Evolutionary conservation across 2,329 filamentous ascomycete genomes (phyloP), one percentile per base, ranked within the genome.

Genomic region (Tolypocladium endophyticum): DNA sequence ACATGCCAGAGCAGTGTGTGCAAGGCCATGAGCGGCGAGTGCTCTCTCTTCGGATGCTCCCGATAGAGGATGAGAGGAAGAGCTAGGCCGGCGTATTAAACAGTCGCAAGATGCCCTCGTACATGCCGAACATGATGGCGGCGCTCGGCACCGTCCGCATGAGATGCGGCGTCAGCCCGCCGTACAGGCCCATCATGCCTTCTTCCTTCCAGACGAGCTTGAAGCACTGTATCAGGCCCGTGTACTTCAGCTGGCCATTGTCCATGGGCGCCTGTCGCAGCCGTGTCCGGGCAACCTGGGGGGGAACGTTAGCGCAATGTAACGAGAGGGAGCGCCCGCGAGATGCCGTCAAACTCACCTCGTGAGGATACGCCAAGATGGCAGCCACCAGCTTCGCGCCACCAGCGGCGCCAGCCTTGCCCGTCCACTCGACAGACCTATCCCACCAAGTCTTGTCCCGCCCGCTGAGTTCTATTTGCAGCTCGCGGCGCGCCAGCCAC

Each of bases 51-150:
- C 28, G 5, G 9, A 23, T n/a, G 9, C 28, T 23, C 50, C 50
- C 30, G 2, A 3, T 0, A n/a, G 4, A 16, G 20, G 11, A 28
- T 25, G 50, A 35, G 30, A 16, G 28, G 47, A 33, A 18, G 20
- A 33, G 20, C 30, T 68, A 75, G 8, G 72, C 71, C 18, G 71
- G 69, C 9, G 73, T 74, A 60, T 77, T 68, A 61, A 80, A 77
- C 7, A 81, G 66, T 7, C 77, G 76, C 36, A 85, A 72, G 52
- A 85, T 84, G 59, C 77, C 80, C 69, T 85, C 82, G 68, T 85
- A 96, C 79, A 94, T 94, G 74, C 91, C 92, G 73, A 97, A 96
- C 89, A 96, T 97, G 72, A 97, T 96, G 65, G 90, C 92, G 9
- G 93, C 92, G 66, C 89, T 94, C 1, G 93, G 93, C 7, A 97